These are phyloP conservation scores for Kluyveromyces sp. DNA, from an alignment of 1,139 yeast genomes.

Conservation along the genomic window DNA sequence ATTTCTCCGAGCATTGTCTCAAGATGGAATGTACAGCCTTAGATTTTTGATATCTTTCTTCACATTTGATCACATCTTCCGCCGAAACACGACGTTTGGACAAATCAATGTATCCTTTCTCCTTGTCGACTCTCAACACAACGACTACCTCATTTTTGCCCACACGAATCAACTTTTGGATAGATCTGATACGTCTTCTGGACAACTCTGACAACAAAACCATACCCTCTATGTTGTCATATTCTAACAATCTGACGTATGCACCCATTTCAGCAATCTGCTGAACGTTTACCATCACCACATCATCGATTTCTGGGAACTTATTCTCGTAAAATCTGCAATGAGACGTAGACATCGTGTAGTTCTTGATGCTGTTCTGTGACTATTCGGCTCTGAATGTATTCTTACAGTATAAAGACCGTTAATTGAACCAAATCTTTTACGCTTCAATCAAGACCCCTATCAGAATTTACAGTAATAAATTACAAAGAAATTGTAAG, in stretches of 20 bases:
- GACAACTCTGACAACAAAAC: slow-evolving; percentile 91
- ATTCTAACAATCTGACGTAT: slow-evolving; percentile 88
- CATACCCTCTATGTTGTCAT: slow-evolving; percentile 99
- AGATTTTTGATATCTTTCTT: slow-evolving; percentile 93
- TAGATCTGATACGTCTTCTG: slow-evolving; percentile 97
- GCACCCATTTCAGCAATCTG: slow-evolving; percentile 99
- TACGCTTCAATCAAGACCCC: not conserved
- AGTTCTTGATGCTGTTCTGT: not conserved
- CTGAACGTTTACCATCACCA: slow-evolving; percentile 97
- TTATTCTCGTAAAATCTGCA: slow-evolving; percentile 97
- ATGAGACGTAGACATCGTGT: slow-evolving; percentile 70
- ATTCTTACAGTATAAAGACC: not conserved
- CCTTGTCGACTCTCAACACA: slow-evolving; percentile 97
- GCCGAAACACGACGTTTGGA: slow-evolving; percentile 98
- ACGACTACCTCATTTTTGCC: slow-evolving; percentile 99
- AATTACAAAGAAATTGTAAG: not conserved
- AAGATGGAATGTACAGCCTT: slow-evolving; percentile 96
- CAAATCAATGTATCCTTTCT: slow-evolving; percentile 94
- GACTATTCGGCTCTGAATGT: too few relatives aligned
- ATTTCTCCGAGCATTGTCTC: slow-evolving; percentile 97
- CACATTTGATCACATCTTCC: slow-evolving; percentile 95
- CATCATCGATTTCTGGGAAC: slow-evolving; percentile 98
- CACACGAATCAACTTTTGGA: slow-evolving; percentile 93
- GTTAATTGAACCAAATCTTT: not conserved
- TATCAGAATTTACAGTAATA: not conserved